Base-by-base conservation (phyloP, 2,329 filamentous ascomycete species). In the Fusarium tricinctum region DNA sequence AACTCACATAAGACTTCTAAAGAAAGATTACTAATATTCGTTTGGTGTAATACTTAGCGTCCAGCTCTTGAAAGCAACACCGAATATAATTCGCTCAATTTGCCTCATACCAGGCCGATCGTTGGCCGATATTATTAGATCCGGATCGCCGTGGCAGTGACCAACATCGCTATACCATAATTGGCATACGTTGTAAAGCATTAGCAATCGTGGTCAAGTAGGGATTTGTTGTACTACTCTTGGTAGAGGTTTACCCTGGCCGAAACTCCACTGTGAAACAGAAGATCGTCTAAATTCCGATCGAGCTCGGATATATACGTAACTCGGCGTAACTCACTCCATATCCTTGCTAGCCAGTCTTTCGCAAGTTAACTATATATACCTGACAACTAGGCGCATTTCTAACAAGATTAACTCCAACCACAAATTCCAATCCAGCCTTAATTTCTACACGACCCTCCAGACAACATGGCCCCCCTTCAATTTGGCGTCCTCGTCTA, bases 401-500 rank as follows among this genome's bases (percentile, higher is more conserved):
- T 19, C 3, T 14, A 6, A 15, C 14, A 6, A 33, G 30, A 33
- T 5, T 17, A 22, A n/a, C n/a, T 8, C 8, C 32, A 35, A 45
- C 20, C 13, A 6, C 13, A 15, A 4, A 4, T 23, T n/a, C 3
- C n/a, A 8, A 5, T 23, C 13, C 8, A 6, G 23, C 33, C 15
- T 30, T 39, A 19, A 35, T 10, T 8, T 3, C 22, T 3, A 15
- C 26, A 2, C 23, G 14, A 6, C 5, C 20, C 13, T 28, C 20
- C 9, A 15, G 2, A 6, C 15, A 48, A 28, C 13, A 69, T 69
- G 66, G 52, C 66, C 26, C 48, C 66, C 43, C 14, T 69, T 14
- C 56, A 69, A 12, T 30, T 69, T 4, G 66, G 66, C n/a, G 38
- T 23, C 26, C 73, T 76, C 26, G 43, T 72, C 50, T 78, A 69